Conservation (phyloP, 371 early-diverging fungal species). For the Synchytrium microbalum region DNA sequence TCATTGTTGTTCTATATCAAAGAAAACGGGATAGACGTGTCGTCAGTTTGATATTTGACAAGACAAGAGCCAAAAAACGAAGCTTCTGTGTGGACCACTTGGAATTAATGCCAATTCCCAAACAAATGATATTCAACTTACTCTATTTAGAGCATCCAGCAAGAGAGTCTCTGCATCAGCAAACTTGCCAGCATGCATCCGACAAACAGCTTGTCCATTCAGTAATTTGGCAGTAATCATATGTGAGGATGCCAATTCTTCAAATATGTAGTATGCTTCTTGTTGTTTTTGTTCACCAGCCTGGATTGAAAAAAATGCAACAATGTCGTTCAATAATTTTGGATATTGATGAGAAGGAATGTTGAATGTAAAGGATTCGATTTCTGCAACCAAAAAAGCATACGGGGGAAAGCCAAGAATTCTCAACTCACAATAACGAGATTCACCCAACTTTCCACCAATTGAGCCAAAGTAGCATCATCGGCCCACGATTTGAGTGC, state of each 20-base stretch:
- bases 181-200: slow-evolving; percentile 72
- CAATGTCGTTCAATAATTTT: no score
- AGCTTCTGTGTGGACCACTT: neutral
- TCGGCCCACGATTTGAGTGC: slow-evolving; percentile 79
- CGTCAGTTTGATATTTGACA: neutral
- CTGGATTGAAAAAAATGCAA: slow-evolving; percentile 17
- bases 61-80: neutral
- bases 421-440: slow-evolving; percentile 46
- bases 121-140: slow-evolving; percentile 15
- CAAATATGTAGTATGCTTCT: slow-evolving; percentile 87
- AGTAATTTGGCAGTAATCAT: slow-evolving; percentile 63
- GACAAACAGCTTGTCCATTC: slow-evolving; percentile 75
- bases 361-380: slow-evolving; percentile 4
- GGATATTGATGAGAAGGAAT: no score
- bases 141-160: slow-evolving; percentile 71
- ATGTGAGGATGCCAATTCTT: slow-evolving; percentile 78
- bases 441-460: slow-evolving; percentile 87
- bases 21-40: no score
- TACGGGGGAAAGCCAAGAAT: slow-evolving; percentile 5
- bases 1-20: slow-evolving; percentile 55
- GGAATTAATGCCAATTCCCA: neutral
- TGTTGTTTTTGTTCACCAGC: slow-evolving; percentile 71
- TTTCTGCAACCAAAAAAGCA: neutral
- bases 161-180: slow-evolving; percentile 80
- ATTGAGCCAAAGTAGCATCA: slow-evolving; percentile 73